Evolutionary conservation across 768 basidiomycete species (phyloP).

Genomic region (Hygrocybe punicea): DNA sequence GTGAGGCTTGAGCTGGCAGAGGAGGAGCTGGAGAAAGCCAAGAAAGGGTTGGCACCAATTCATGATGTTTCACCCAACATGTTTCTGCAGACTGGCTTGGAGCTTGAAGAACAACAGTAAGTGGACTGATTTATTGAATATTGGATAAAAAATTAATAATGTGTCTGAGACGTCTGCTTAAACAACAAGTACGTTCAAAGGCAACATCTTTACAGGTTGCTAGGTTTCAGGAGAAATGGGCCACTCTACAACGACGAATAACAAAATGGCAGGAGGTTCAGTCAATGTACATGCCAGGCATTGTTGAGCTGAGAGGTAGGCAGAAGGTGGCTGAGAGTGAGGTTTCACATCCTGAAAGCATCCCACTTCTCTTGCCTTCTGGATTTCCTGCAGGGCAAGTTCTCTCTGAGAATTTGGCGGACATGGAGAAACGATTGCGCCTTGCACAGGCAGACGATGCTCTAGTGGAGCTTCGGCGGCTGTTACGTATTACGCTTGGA

Average conservation of each 20-base stretch:
- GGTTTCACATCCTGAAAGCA: background rate
- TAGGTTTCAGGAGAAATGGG: constrained; percentile 2
- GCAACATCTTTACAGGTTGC: background rate
- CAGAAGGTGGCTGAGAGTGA: background rate
- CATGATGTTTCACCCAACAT: constrained; percentile 1
- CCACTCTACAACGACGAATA: constrained; percentile 1
- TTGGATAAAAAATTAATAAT: background rate
- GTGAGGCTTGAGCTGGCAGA: background rate
- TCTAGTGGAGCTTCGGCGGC: constrained; percentile 10
- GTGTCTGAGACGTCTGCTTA: background rate
- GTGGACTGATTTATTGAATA: background rate
- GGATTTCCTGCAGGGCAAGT: background rate
- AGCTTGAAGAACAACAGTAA: constrained; percentile 13
- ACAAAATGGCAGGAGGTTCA: constrained; percentile 1
- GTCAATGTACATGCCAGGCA: constrained; percentile 7
- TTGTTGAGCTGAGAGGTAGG: background rate
- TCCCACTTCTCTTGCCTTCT: background rate
- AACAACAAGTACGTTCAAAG: background rate
- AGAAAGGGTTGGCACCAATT: background rate
- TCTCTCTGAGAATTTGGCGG: background rate
- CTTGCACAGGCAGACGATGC: constrained; percentile 16
- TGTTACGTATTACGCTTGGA: constrained; percentile 5
- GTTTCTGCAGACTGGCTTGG: constrained; percentile 7
- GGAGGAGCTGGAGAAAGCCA: background rate
- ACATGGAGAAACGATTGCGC: constrained; percentile 3